Evolutionary conservation across 116 monocot genomes (phyloP), one percentile per base, ranked within the genome.

Genomic region (Dioscorea cayenensis): DNA sequence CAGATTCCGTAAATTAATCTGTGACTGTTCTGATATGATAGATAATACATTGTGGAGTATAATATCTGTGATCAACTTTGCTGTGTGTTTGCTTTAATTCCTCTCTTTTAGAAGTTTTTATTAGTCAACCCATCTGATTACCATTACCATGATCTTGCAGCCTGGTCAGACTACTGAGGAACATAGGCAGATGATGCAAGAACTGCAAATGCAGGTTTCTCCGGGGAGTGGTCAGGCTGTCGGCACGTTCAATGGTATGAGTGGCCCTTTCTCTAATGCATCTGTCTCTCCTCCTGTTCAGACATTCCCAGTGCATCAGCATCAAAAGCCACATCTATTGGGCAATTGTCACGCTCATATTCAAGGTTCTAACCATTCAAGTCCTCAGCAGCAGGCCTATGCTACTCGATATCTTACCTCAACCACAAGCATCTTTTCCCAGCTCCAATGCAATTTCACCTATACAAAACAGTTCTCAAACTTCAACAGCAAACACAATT

Each of bases 371-470:
- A 88, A 77, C 66, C 83, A 85, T 51, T 77, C 79, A 36, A 74
- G 65, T n/a, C 66, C 82, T n/a, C 97, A 86, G 51, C 99, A 93
- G 50, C 87, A 86, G 70, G 84, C 86, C 51, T 90, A 84, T 80
- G 80, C 84, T 16, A 83, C 87, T 23, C 82, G 83, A 29, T 72
- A 77, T 50, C 75, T 68, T 85, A 51, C 73, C 76, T 50, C 92
- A 89, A 51, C 59, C 50, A 13, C 87, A 83, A 49, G 78, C 76
- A 49, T 67, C 69, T 51, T 83, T 86, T 76, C 25, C 90, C 71
- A 63, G 71, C 68, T 60, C 87, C 14, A 84, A 61, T 73, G n/a
- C 69, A 27, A 69, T 70, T 58, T 68, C 84, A 55, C 49, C 80
- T 28, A 22, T 84, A 2, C 84, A 81, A 52, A 86, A 74, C 66